These are phyloP conservation scores for Sanghuangporus baumii DNA, from an alignment of 1,284 basidiomycete species.

Conservation along the genomic window DNA sequence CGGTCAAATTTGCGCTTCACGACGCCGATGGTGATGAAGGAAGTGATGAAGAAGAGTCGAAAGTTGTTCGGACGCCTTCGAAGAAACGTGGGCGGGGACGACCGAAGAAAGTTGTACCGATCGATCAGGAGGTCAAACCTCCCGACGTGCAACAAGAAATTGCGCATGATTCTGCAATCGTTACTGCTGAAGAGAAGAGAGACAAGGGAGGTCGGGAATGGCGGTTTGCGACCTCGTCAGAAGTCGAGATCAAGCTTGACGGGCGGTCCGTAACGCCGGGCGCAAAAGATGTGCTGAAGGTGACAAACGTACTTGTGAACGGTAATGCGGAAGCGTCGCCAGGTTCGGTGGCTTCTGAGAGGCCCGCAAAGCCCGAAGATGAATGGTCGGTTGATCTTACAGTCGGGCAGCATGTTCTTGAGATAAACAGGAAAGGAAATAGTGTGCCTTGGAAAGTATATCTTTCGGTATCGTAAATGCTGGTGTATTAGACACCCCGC, in stretches of 20 bases:
- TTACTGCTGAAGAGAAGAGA: neutral
- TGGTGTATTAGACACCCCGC: neutral
- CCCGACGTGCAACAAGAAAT: neutral
- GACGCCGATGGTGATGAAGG: conserved; percentile 39
- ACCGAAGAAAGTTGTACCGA: conserved; percentile 5
- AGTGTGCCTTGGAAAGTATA: conserved; percentile 12
- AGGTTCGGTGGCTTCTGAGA: neutral
- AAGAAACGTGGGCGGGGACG: conserved; percentile 18
- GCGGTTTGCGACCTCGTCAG: neutral
- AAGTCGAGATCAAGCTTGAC: conserved; percentile 11
- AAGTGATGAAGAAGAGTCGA: conserved; percentile 28
- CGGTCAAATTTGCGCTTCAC: conserved; percentile 21
- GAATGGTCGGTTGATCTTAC: conserved; percentile 13
- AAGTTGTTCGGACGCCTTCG: neutral
- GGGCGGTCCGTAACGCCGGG: conserved; percentile 1
- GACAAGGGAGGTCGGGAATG: neutral
- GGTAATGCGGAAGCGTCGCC: neutral
- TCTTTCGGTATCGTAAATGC: neutral
- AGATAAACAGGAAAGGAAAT: conserved; percentile 14
- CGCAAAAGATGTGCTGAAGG: neutral
- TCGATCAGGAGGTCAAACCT: conserved; percentile 6
- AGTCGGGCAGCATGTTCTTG: conserved; percentile 14
- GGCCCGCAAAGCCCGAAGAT: neutral
- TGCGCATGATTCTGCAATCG: neutral
- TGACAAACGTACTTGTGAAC: neutral